Conservation (phyloP, 2,329 filamentous ascomycete genomes). For the Juglanconis sp. region DNA sequence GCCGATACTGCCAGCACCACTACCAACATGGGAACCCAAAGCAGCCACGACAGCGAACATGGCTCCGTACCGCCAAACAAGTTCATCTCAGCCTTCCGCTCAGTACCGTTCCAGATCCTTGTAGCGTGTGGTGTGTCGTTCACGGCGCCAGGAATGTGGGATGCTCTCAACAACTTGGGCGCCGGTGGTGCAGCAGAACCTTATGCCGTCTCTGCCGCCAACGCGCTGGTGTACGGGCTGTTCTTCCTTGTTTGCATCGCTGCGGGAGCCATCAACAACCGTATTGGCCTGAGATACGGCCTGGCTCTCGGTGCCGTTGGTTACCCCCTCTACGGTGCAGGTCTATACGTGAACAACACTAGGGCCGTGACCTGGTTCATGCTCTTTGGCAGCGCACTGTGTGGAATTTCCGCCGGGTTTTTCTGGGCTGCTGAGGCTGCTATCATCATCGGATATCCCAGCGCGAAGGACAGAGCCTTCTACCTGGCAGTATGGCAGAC, state of each 20-base stretch:
- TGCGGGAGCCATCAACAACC: conserved; percentile 45
- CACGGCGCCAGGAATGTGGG: conserved; percentile 50
- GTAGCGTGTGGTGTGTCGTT: conserved; percentile 43
- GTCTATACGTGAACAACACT: conserved; percentile 47
- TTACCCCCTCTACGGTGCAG: conserved; percentile 45
- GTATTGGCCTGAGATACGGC: conserved; percentile 44
- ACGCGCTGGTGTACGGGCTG: conserved; percentile 46
- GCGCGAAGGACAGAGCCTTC: conserved; percentile 41
- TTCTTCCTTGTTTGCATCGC: conserved; percentile 46
- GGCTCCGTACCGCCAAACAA: not conserved
- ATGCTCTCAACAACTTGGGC: conserved; percentile 52
- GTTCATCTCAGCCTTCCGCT: conserved; percentile 5
- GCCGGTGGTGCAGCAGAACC: conserved; percentile 51
- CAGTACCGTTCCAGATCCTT: conserved; percentile 16
- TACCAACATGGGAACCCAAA: conserved; percentile 1
- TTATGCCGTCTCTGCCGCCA: conserved; percentile 50
- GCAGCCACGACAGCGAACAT: conserved; percentile 8
- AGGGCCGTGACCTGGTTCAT: conserved; percentile 52
- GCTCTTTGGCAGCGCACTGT: conserved; percentile 44
- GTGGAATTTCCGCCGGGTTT: conserved; percentile 45
- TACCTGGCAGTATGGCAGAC: conserved; percentile 43
- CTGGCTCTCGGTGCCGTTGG: conserved; percentile 43
- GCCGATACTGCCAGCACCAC: not conserved
- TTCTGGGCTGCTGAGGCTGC: conserved; percentile 52
- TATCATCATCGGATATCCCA: conserved; percentile 47